phyloP scores from a whole-genome alignment of 805 yeast genomes.

The Kluyveromyces wickerhamii region DNA sequence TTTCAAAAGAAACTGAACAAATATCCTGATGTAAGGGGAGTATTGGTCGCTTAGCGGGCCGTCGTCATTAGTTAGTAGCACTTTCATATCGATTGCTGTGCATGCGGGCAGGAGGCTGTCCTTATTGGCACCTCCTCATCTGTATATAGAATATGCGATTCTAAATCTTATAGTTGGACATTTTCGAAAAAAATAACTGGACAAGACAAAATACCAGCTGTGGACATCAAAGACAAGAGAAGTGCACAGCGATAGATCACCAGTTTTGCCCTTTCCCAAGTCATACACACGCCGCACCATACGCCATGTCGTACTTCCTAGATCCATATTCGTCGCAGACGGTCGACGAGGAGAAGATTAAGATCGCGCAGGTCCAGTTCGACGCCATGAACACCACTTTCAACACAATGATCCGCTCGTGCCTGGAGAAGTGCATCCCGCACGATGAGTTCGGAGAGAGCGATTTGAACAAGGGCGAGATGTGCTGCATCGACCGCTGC shows the following conservation, averaged over 20 bases:
- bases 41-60: conserved; percentile 79
- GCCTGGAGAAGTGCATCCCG: conserved; percentile 72
- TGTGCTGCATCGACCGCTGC: conserved; percentile 77
- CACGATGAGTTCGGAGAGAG: conserved; percentile 73
- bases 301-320: conserved; percentile 55
- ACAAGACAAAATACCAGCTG: no score
- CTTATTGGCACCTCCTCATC: no score
- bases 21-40: conserved; percentile 79
- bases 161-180: no score
- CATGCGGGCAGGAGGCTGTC: neutral
- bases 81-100: conserved; percentile 32
- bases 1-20: conserved; percentile 59
- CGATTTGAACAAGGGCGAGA: conserved; percentile 80
- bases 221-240: neutral
- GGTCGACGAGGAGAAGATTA: conserved; percentile 52
- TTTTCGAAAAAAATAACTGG: no score
- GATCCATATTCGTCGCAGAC: conserved; percentile 39
- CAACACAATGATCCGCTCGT: conserved; percentile 47
- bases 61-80: conserved; percentile 80
- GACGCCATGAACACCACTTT: conserved; percentile 54
- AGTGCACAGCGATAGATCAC: neutral
- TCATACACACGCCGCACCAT: neutral
- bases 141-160: no score
- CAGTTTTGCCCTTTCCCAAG: neutral
- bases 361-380: conserved; percentile 59